These are phyloP conservation scores for Colletotrichum sp. DNA, from an alignment of 2,329 filamentous ascomycete species.

Conservation along the genomic window DNA sequence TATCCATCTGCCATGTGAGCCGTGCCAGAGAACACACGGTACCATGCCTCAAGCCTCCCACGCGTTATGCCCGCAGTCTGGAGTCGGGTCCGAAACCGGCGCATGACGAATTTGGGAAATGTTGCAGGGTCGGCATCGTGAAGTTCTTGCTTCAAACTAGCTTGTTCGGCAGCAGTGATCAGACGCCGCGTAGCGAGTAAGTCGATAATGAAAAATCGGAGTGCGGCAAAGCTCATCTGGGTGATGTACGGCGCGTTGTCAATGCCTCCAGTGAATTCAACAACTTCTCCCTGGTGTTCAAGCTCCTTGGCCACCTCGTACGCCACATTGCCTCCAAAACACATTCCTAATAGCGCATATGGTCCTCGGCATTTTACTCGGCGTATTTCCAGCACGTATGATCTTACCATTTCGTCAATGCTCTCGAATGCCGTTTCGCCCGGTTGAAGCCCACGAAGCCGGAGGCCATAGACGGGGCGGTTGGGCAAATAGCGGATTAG, in stretches of 20 bases:
- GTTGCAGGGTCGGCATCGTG: not conserved
- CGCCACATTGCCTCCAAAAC: not conserved
- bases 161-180: not conserved
- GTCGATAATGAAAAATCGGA: slow-evolving; percentile 5
- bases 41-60: not conserved
- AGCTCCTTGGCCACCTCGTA: not conserved
- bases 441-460: not conserved
- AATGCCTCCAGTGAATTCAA: not conserved
- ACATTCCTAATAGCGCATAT: not conserved
- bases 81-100: not conserved
- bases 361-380: not conserved
- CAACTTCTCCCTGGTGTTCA: not conserved
- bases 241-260: not conserved
- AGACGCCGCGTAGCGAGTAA: not conserved
- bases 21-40: not conserved
- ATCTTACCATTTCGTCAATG: not conserved
- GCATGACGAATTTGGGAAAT: not conserved
- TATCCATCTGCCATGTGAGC: not conserved
- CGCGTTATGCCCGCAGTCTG: not conserved
- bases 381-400: not conserved
- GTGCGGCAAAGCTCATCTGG: slow-evolving; percentile 1
- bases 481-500: not conserved
- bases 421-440: not conserved
- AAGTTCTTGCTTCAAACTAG: not conserved
- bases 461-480: not conserved